Conservation (phyloP, 2,329 filamentous ascomycete genomes). For the Fusarium haematococcum region DNA sequence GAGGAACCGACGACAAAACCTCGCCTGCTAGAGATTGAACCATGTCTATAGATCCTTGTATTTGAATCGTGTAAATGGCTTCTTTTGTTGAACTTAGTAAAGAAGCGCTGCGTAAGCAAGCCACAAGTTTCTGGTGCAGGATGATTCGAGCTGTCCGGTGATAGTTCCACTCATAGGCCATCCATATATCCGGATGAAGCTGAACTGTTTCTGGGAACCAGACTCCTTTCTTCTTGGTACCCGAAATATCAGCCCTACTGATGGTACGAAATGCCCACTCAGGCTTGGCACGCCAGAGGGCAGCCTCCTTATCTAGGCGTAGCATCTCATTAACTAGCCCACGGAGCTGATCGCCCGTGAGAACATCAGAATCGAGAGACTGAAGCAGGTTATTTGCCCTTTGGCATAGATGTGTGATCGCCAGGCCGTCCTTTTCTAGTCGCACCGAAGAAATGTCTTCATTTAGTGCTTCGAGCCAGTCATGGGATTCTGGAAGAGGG, state of each 20-base stretch:
- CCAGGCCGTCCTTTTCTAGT: constrained; percentile 32
- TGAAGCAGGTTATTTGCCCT: constrained; percentile 45
- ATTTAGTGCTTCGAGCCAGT: constrained; percentile 48
- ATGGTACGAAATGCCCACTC: constrained; percentile 50
- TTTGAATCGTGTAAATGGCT: not conserved
- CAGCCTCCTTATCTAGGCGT: constrained; percentile 46
- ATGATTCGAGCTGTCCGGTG: constrained; percentile 53
- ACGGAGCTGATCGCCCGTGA: constrained; percentile 18
- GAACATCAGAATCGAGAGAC: constrained; percentile 6
- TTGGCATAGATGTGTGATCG: constrained; percentile 42
- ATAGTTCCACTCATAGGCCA: constrained; percentile 57
- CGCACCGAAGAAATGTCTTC: constrained; percentile 35
- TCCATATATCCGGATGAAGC: constrained; percentile 54
- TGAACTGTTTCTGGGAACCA: constrained; percentile 45
- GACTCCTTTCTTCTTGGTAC: not conserved
- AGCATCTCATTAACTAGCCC: constrained; percentile 47
- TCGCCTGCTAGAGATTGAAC: constrained; percentile 48
- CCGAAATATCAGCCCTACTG: constrained; percentile 30
- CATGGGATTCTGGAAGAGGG: constrained; percentile 44
- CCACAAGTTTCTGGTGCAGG: constrained; percentile 50
- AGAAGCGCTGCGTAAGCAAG: constrained; percentile 39
- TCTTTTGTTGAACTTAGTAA: not conserved
- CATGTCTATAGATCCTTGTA: not conserved
- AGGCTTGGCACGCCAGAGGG: constrained; percentile 47
- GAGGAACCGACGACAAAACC: constrained; percentile 52